Evolutionary conservation across 805 yeast species (phyloP).

Genomic region (Candida rishiriensis): DNA sequence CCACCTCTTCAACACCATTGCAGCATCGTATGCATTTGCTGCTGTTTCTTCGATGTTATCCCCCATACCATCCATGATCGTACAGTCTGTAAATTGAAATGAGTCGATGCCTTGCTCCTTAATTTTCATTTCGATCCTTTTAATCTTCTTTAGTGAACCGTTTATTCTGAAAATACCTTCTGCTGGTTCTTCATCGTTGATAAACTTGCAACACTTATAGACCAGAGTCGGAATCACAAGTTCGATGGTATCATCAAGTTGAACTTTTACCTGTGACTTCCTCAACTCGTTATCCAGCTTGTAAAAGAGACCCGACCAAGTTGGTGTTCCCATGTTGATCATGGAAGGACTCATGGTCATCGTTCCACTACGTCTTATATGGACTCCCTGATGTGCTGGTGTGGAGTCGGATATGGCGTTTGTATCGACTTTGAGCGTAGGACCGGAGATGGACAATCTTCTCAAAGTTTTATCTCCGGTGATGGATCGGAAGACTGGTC

Average conservation of each 20-base stretch:
- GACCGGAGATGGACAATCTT: constrained; percentile 11
- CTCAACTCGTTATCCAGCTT: constrained; percentile 22
- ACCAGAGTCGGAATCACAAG: constrained; percentile 28
- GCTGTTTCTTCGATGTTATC: constrained; percentile 12
- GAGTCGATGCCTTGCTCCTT: constrained; percentile 17
- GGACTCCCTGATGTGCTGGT: background rate
- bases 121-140: constrained; percentile 24
- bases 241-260: constrained; percentile 7
- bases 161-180: constrained; percentile 36
- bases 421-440: constrained; percentile 2
- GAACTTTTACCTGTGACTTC: constrained; percentile 11
- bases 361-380: constrained; percentile 5
- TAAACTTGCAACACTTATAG: constrained; percentile 28
- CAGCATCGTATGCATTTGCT: constrained; percentile 30
- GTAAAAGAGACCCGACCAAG: constrained; percentile 6
- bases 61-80: constrained; percentile 8
- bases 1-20: constrained; percentile 35
- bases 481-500: constrained; percentile 18
- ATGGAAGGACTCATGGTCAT: constrained; percentile 5
- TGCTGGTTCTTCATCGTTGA: constrained; percentile 18
- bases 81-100: constrained; percentile 15
- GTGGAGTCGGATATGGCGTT: background rate
- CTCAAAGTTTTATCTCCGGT: constrained; percentile 11
- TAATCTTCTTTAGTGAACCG: constrained; percentile 31
- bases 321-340: constrained; percentile 5